These are phyloP conservation scores for Clavulina sp. DNA, from an alignment of 768 basidiomycete genomes.

Conservation along the genomic window DNA sequence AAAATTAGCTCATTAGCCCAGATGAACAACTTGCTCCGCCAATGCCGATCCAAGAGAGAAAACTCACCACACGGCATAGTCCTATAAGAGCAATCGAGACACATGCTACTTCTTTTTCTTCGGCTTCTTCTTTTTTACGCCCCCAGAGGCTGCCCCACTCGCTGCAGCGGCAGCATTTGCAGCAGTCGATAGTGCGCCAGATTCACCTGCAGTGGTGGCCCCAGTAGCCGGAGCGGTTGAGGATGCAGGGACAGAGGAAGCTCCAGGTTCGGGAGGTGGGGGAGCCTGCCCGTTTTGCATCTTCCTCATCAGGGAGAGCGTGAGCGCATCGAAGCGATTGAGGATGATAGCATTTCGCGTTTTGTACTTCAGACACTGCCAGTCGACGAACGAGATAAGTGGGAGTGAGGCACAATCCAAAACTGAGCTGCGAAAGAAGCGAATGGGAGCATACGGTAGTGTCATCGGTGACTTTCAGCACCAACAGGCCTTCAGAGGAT, in stretches of 20 bases:
- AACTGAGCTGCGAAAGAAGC: background rate
- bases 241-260: background rate
- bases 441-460: constrained; percentile 41
- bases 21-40: too few species aligned
- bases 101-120: background rate
- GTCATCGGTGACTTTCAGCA: constrained; percentile 89
- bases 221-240: background rate
- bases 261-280: background rate
- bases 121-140: background rate
- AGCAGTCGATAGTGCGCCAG: background rate
- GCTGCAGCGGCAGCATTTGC: background rate
- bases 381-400: background rate
- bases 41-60: too few species aligned
- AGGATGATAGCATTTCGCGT: constrained; percentile 88
- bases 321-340: constrained; percentile 89
- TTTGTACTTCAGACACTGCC: constrained; percentile 89
- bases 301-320: constrained; percentile 68
- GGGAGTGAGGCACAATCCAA: background rate
- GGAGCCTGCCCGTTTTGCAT: constrained; percentile 44
- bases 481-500: constrained; percentile 65
- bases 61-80: too few species aligned
- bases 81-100: background rate
- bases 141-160: background rate
- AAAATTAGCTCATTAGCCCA: too few species aligned
- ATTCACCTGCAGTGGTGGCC: background rate